Evolutionary conservation across 176 grass and related monocot species (phyloP).

Genomic region (Rhynchospora tenuis): DNA sequence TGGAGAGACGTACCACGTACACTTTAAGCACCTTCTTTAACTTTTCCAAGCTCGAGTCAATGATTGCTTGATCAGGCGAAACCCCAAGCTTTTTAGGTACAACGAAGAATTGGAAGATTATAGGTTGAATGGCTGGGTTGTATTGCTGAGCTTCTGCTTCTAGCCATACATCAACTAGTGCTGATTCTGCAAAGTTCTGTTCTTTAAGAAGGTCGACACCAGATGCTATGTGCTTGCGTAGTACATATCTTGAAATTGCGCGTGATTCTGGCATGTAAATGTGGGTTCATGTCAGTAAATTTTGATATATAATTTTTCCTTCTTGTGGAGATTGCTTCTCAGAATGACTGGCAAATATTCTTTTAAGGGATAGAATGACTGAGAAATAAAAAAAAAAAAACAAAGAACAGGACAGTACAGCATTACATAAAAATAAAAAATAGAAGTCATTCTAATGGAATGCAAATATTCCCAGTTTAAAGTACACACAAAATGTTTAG

Average conservation of each 20-base stretch:
- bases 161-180: conserved; percentile 35
- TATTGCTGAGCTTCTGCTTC: conserved; percentile 40
- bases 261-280: conserved; percentile 30
- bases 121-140: conserved; percentile 21
- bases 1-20: conserved; percentile 31
- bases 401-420: neutral
- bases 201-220: conserved; percentile 23
- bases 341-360: neutral
- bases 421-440: neutral
- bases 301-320: neutral
- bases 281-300: neutral
- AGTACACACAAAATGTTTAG: neutral
- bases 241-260: conserved; percentile 31
- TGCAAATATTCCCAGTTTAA: neutral
- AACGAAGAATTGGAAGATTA: conserved; percentile 9
- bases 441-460: neutral
- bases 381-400: neutral
- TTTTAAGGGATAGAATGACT: too few species aligned
- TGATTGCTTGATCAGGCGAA: conserved; percentile 17
- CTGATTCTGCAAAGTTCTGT: conserved; percentile 21
- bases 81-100: conserved; percentile 8
- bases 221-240: conserved; percentile 25
- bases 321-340: neutral
- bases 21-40: conserved; percentile 32
- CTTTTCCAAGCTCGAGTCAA: conserved; percentile 23